These are phyloP conservation scores for Brassica cretica DNA, from an alignment of 345 rosid genomes.

Conservation along the genomic window DNA sequence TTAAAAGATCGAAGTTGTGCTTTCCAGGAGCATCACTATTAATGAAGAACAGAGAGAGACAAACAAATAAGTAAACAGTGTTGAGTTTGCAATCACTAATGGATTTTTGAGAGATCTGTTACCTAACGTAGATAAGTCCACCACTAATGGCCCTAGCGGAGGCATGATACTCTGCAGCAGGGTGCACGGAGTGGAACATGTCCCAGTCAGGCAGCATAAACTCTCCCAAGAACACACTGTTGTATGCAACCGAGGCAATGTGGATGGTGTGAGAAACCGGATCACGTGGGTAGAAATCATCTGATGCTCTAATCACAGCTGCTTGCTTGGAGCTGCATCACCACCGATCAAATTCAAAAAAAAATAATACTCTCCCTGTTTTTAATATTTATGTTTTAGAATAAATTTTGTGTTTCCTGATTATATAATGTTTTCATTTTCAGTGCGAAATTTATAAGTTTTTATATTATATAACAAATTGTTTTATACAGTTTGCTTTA, in stretches of 20 bases:
- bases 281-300: slow-evolving; percentile 91
- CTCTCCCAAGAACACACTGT: slow-evolving; percentile 88
- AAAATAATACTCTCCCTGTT: background rate
- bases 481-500: background rate
- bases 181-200: slow-evolving; percentile 89
- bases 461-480: background rate
- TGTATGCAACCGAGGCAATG: slow-evolving; percentile 83
- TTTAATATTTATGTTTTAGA: no score
- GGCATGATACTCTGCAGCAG: slow-evolving; percentile 93
- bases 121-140: slow-evolving; percentile 91
- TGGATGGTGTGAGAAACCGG: slow-evolving; percentile 92
- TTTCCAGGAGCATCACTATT: slow-evolving; percentile 91
- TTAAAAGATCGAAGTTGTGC: slow-evolving; percentile 77
- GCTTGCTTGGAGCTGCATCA: slow-evolving; percentile 85
- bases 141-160: slow-evolving; percentile 97
- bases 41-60: slow-evolving; percentile 12
- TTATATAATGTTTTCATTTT: background rate
- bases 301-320: slow-evolving; percentile 88
- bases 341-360: background rate
- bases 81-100: slow-evolving; percentile 4
- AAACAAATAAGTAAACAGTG: background rate
- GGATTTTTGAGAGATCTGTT: background rate
- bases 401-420: background rate
- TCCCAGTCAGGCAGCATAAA: slow-evolving; percentile 97
- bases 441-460: background rate